Base-by-base conservation (phyloP, 1,284 basidiomycete genomes). In the Rhodotorula glutinis region DNA sequence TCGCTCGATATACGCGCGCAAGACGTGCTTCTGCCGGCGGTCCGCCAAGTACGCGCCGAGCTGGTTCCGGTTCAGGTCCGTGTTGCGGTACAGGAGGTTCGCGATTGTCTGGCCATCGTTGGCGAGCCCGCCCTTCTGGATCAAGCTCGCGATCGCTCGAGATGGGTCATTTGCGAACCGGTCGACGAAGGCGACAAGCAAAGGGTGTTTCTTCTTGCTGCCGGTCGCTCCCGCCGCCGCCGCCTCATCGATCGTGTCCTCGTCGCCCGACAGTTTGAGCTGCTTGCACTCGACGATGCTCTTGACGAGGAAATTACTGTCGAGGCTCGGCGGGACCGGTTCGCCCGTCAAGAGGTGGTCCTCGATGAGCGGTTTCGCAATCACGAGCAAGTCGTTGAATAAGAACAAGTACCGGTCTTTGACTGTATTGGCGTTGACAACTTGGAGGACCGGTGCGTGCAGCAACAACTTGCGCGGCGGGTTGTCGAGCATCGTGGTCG, bases 321-420 rank as follows among this genome's bases (percentile, higher is more conserved):
- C 91, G 57, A 89, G 83, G 2, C 87, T 87, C 14, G 87, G 85
- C 69, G 85, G 86, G 67, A 68, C 59, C 11, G 68, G 73, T 29
- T 72, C 73, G 38, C 71, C 85, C 82, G 71, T 88, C n/a, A 58
- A 27, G 4, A 66, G 59, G 38, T 70, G 59, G 19, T 71, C 66
- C 19, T 60, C 73, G 51, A 81, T 77, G 53, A 83, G 62, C 0
- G 83, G 83, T 75, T 84, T 85, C 44, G 82, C 81, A 69, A 98
- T 87, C 77, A 98, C 85, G 53, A 98, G 84, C 56, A 98, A 84
- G 78, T 99, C 96, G 77, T 83, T 91, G 83, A 98, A 98, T 29
- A 98, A 83, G 81, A 98, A 94, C 19, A 98, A 83, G 81, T 92
- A 94, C 14, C 95, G 88, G 77, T 98, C 93, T 78, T 98, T 98